Percentiles rank a stretch among this genome's conserved stretches.
These are phyloP conservation scores for Neltuma alba DNA, from an alignment of 306 rosid species.

Conservation along the genomic window DNA sequence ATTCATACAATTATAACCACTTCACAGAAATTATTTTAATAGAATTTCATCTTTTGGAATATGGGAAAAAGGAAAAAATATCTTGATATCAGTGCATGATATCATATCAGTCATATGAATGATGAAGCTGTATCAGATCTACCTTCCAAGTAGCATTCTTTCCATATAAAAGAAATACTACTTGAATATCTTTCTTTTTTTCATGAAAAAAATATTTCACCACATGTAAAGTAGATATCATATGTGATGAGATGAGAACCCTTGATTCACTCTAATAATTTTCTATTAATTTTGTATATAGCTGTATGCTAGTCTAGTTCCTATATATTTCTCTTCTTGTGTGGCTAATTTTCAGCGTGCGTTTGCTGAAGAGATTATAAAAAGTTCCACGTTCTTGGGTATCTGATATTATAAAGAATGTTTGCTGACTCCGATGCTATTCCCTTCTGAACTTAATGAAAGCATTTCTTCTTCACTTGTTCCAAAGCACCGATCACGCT, in stretches of 20 bases:
- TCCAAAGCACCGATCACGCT: conserved; percentile 45
- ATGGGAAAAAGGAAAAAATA: neutral
- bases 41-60: neutral
- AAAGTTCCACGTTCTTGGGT: conserved; percentile 38
- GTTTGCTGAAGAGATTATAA: conserved; percentile 28
- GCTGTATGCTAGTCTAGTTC: neutral
- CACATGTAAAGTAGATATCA: neutral
- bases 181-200: too few relatives aligned
- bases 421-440: conserved; percentile 46
- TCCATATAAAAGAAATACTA: neutral
- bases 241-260: neutral
- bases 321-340: neutral
- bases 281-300: neutral
- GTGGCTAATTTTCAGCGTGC: neutral
- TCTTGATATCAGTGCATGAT: neutral
- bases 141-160: neutral
- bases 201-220: too few relatives aligned
- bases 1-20: conserved; percentile 12
- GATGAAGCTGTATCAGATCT: neutral
- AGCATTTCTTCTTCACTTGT: conserved; percentile 33
- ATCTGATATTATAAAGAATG: conserved; percentile 50
- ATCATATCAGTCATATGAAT: neutral
- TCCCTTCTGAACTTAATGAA: conserved; percentile 45
- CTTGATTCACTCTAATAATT: neutral
- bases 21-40: conserved; percentile 14